These are phyloP conservation scores for Suillus bovinus DNA, from an alignment of 768 basidiomycete genomes.

Conservation along the genomic window DNA sequence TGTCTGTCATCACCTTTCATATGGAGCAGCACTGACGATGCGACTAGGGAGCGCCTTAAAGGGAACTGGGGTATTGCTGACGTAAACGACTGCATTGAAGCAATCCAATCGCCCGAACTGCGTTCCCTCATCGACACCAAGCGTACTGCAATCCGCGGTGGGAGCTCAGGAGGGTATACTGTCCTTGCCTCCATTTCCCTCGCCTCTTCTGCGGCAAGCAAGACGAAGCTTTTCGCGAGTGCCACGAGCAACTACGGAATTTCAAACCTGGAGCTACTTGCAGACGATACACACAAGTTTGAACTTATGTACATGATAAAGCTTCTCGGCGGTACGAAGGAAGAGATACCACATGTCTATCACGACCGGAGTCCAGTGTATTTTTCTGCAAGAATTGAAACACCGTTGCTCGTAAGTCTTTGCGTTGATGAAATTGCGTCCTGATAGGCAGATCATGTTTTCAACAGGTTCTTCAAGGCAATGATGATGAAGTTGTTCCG, in stretches of 20 bases:
- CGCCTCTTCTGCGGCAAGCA: conserved; percentile 53
- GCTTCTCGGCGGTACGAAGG: conserved; percentile 59
- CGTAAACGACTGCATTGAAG: conserved; percentile 60
- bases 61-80: conserved; percentile 77
- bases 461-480: conserved; percentile 67
- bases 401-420: conserved; percentile 60
- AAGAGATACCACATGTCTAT: conserved; percentile 58
- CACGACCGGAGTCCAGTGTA: conserved; percentile 61
- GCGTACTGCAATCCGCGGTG: conserved; percentile 69
- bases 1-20: conserved; percentile 41
- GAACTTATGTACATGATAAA: conserved; percentile 59
- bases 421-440: conserved; percentile 32
- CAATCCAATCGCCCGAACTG: conserved; percentile 45
- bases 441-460: conserved; percentile 12
- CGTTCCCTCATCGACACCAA: conserved; percentile 56
- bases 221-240: conserved; percentile 59
- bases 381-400: conserved; percentile 59
- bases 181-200: conserved; percentile 49
- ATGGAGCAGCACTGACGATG: conserved; percentile 57
- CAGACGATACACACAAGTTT: conserved; percentile 71
- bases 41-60: conserved; percentile 56
- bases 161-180: conserved; percentile 76
- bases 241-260: conserved; percentile 72
- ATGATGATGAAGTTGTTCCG: conserved; percentile 62
- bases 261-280: conserved; percentile 58